Percentiles rank a stretch among this genome's conserved stretches.
Evolutionary conservation across 192 early-diverging fungal genomes (phyloP).

Genomic region (Dissophora ornata): DNA sequence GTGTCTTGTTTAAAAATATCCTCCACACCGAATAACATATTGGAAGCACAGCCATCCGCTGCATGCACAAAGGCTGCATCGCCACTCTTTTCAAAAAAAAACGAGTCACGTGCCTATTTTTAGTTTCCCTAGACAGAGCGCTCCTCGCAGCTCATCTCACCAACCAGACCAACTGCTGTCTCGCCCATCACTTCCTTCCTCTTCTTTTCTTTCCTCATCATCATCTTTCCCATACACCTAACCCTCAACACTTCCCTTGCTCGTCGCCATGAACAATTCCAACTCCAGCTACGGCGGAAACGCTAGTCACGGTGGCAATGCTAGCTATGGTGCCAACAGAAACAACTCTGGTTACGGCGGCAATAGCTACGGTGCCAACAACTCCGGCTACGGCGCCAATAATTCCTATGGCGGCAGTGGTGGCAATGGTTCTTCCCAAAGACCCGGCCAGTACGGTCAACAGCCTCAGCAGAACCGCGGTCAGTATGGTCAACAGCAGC

Average conservation of each 20-base stretch:
- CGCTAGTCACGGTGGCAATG: constrained; percentile 6
- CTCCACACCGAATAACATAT: too few relatives aligned
- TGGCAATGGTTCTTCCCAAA: constrained; percentile 4
- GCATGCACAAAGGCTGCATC: too few relatives aligned
- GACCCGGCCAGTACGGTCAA: constrained; percentile 39
- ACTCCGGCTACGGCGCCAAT: constrained; percentile 3
- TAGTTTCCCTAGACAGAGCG: too few relatives aligned
- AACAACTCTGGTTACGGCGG: constrained; percentile 26
- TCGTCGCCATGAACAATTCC: background rate
- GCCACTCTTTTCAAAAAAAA: too few relatives aligned
- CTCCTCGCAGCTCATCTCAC: too few relatives aligned
- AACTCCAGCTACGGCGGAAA: constrained; percentile 19
- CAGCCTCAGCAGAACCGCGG: too few relatives aligned
- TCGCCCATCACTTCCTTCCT: too few relatives aligned
- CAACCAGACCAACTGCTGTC: too few relatives aligned
- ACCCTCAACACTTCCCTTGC: background rate
- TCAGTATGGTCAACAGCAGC: constrained; percentile 11
- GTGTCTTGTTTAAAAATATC: background rate
- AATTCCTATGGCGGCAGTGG: constrained; percentile 4
- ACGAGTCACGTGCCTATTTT: too few relatives aligned
- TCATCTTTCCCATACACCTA: background rate
- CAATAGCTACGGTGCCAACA: constrained; percentile 25
- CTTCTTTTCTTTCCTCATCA: background rate
- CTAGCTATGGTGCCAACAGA: constrained; percentile 1
- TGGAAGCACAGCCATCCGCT: background rate